phyloP scores from a whole-genome alignment of 2,329 filamentous ascomycete genomes.

The Dothiorella sarmentorum region DNA sequence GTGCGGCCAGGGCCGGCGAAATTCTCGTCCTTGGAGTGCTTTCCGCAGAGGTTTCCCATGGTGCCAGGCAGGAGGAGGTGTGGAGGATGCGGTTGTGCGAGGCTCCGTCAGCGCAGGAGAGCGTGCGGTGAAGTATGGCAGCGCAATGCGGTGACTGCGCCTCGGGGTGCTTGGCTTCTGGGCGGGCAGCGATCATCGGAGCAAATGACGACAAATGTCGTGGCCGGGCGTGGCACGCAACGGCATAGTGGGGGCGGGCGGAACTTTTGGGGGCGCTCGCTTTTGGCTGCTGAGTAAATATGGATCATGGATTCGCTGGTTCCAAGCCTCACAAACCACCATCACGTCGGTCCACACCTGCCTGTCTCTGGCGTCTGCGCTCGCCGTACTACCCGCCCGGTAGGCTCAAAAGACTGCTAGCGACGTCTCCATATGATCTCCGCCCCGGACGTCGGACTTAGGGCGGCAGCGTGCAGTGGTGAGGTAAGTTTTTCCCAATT shows the following conservation, averaged over 20 bases:
- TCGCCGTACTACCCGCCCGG: background rate
- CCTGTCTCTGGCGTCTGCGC: conserved; percentile 2
- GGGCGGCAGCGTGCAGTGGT: background rate
- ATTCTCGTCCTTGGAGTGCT: conserved; percentile 50
- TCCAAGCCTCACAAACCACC: conserved; percentile 1
- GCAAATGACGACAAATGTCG: conserved; percentile 7
- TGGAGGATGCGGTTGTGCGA: background rate
- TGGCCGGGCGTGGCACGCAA: too few relatives aligned
- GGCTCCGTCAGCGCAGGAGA: background rate
- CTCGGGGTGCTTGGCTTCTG: background rate
- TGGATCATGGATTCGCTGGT: conserved; percentile 16
- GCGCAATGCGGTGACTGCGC: background rate
- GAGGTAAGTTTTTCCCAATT: conserved; percentile 13
- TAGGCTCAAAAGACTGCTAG: background rate
- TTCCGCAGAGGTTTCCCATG: conserved; percentile 89
- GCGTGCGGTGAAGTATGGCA: background rate
- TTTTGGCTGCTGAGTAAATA: conserved; percentile 13
- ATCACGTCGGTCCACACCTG: background rate
- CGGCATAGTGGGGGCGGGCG: conserved; percentile 5
- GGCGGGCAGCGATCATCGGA: conserved; percentile 6
- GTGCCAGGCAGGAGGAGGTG: background rate
- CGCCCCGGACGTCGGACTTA: background rate
- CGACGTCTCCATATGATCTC: background rate
- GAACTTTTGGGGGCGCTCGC: background rate
- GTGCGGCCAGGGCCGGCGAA: conserved; percentile 69